Conservation (phyloP, 164 flowering plant genomes). For the Hamamelis virginiana region DNA sequence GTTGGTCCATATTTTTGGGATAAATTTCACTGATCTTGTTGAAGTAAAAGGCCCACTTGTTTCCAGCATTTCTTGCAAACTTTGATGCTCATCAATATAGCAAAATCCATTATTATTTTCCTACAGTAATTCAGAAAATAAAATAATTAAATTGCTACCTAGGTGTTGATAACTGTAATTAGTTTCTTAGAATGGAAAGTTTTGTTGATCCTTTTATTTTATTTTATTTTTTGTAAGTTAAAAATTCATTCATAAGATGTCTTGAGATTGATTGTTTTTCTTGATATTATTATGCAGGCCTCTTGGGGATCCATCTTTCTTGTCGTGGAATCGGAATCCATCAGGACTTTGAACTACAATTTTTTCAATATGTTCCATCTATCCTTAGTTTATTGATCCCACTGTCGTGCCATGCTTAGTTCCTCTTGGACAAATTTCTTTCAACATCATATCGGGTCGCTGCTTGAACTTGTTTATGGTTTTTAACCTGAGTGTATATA, state of each 20-base stretch:
- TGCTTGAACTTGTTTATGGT: background rate
- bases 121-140: no score
- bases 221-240: background rate
- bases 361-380: background rate
- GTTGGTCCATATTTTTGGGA: no score
- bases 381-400: background rate
- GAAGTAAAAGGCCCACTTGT: no score
- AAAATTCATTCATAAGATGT: background rate
- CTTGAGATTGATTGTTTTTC: background rate
- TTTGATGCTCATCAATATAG: no score
- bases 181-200: no score
- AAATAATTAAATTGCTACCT: no score
- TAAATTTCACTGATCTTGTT: no score
- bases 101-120: no score
- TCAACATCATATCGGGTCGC: background rate
- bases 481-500: slow-evolving; percentile 16
- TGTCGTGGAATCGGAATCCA: slow-evolving; percentile 78
- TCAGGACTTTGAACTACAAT: slow-evolving; percentile 35
- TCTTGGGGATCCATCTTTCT: slow-evolving; percentile 73
- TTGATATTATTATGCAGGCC: slow-evolving; percentile 48
- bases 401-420: no score
- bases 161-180: no score
- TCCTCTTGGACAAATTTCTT: background rate
- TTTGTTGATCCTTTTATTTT: background rate
- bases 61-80: no score